Percentiles rank a stretch among this genome's conserved stretches.
These are phyloP conservation scores for Andrographis paniculata DNA, from an alignment of 305 asterid species.

Conservation along the genomic window DNA sequence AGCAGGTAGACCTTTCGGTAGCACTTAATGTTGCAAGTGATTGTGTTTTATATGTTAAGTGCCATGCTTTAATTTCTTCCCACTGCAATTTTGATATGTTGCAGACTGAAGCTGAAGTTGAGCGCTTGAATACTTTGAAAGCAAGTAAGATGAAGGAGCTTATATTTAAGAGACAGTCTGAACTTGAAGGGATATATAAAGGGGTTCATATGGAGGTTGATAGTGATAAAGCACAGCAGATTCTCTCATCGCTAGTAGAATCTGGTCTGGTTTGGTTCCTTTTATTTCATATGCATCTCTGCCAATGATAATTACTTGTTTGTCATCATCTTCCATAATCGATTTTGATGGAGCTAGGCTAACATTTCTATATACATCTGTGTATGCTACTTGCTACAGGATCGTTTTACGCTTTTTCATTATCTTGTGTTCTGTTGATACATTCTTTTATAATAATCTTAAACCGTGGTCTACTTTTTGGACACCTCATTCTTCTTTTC, in stretches of 20 bases:
- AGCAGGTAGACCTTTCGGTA: slow-evolving; percentile 37
- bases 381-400: background rate
- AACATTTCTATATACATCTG: background rate
- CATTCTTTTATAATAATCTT: background rate
- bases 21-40: slow-evolving; percentile 13
- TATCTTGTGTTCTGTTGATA: background rate
- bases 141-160: slow-evolving; percentile 66
- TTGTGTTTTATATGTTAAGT: background rate
- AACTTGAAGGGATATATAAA: slow-evolving; percentile 57
- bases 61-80: slow-evolving; percentile 6
- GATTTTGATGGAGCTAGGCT: background rate
- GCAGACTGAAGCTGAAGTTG: slow-evolving; percentile 63
- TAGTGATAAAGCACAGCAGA: slow-evolving; percentile 37
- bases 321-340: background rate
- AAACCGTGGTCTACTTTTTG: no score
- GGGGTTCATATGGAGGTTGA: slow-evolving; percentile 63
- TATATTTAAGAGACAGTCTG: slow-evolving; percentile 58
- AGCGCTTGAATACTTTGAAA: slow-evolving; percentile 44
- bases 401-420: background rate
- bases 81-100: slow-evolving; percentile 17
- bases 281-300: background rate
- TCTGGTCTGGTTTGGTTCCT: slow-evolving; percentile 37
- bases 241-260: slow-evolving; percentile 36
- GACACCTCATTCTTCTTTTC: no score
- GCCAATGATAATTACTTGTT: background rate